Conservation (phyloP, 2,329 filamentous ascomycete species). For the Colletotrichum ledebouriae region DNA sequence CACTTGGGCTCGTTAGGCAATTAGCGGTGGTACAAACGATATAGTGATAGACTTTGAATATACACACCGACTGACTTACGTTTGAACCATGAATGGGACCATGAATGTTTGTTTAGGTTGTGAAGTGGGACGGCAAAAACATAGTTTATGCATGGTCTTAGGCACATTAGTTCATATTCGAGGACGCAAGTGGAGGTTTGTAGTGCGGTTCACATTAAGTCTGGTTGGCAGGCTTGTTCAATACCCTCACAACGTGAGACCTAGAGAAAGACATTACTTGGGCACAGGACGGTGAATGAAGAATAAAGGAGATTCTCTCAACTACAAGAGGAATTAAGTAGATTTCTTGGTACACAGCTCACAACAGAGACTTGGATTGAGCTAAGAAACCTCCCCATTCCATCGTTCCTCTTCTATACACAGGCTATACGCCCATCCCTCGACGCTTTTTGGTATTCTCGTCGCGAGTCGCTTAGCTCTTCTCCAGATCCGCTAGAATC, state of each 20-base stretch:
- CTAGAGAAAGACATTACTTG: background rate
- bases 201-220: background rate
- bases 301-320: slow-evolving; percentile 43
- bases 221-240: background rate
- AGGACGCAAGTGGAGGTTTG: background rate
- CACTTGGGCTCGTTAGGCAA: too few species aligned
- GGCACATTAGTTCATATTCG: too few species aligned
- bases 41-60: too few species aligned
- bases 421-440: slow-evolving; percentile 62
- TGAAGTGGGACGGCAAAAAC: too few species aligned
- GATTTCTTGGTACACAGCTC: slow-evolving; percentile 73
- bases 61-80: too few species aligned
- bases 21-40: too few species aligned
- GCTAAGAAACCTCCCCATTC: slow-evolving; percentile 63
- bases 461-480: slow-evolving; percentile 46
- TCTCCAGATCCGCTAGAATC: slow-evolving; percentile 96
- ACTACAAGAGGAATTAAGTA: slow-evolving; percentile 62
- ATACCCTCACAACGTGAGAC: background rate
- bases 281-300: slow-evolving; percentile 19
- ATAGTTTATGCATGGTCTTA: too few species aligned
- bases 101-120: too few species aligned
- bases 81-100: too few species aligned
- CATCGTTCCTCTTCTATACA: slow-evolving; percentile 71
- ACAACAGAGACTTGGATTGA: slow-evolving; percentile 70
- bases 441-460: slow-evolving; percentile 43